Evolutionary conservation across 306 rosid species (phyloP).

Genomic region (Cicer bijugum): DNA sequence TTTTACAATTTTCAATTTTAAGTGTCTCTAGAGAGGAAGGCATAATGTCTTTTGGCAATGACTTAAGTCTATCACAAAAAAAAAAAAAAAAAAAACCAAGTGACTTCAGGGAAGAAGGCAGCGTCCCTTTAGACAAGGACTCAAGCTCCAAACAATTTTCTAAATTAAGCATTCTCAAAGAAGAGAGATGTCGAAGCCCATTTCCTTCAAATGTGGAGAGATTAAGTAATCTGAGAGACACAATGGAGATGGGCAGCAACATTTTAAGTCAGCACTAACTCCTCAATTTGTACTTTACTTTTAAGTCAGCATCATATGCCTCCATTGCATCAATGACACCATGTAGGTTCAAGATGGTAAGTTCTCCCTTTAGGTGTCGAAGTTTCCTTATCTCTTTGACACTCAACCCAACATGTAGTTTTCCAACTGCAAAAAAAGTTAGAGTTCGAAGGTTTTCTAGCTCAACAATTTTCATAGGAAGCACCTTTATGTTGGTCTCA

Average conservation of each 20-base stretch:
- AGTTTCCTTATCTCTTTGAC: too few species aligned
- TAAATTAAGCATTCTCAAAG: not conserved
- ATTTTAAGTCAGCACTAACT: too few species aligned
- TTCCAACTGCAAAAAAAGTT: not conserved
- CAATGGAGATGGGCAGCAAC: slow-evolving; percentile 16
- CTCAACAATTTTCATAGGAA: not conserved
- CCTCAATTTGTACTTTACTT: too few species aligned
- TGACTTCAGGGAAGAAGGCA: too few species aligned
- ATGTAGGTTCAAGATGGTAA: too few species aligned
- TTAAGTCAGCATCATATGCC: too few species aligned
- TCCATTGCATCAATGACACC: too few species aligned
- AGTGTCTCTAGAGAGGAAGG: not conserved
- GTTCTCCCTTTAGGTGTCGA: too few species aligned
- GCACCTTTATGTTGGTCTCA: not conserved
- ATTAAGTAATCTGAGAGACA: not conserved
- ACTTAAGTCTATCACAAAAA: not conserved
- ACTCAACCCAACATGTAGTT: not conserved
- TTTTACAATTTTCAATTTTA: not conserved
- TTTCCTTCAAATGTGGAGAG: not conserved
- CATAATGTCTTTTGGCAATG: not conserved
- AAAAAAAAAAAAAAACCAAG: too few species aligned
- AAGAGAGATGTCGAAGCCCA: not conserved
- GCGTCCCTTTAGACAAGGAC: too few species aligned
- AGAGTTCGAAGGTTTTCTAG: not conserved
- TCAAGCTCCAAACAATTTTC: not conserved